These are phyloP conservation scores for Pythium aristosporum DNA, from an alignment of 352 stramenopile genomes.

Conservation along the genomic window DNA sequence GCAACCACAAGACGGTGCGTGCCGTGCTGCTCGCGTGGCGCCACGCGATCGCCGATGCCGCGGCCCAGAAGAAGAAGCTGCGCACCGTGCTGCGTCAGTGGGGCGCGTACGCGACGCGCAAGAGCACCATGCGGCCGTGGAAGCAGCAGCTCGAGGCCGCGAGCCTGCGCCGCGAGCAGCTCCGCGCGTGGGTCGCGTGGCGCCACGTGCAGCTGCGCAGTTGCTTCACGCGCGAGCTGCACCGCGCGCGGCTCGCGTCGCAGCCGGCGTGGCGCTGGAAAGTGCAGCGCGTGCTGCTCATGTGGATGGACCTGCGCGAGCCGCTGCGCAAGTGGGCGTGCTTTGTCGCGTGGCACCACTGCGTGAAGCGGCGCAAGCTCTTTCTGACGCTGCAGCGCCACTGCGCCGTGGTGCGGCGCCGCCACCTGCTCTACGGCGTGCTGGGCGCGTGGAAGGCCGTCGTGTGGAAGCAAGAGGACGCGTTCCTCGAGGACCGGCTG, in stretches of 20 bases:
- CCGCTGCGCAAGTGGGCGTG: constrained; percentile 34
- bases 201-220: constrained; percentile 52
- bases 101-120: constrained; percentile 35
- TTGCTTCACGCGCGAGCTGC: constrained; percentile 57
- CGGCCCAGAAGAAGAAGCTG: constrained; percentile 43
- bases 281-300: constrained; percentile 46
- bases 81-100: constrained; percentile 30
- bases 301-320: constrained; percentile 43
- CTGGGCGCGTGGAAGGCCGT: constrained; percentile 61
- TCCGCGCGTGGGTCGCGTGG: constrained; percentile 44
- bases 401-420: constrained; percentile 35
- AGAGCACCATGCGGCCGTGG: constrained; percentile 40
- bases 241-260: constrained; percentile 39
- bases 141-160: constrained; percentile 27
- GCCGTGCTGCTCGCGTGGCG: constrained; percentile 44
- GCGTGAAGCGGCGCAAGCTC: constrained; percentile 42
- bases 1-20: constrained; percentile 8
- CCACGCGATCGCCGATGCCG: constrained; percentile 44
- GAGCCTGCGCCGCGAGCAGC: constrained; percentile 23
- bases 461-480: constrained; percentile 60
- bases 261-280: constrained; percentile 46
- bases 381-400: constrained; percentile 48
- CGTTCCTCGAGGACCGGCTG: constrained; percentile 56
- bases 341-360: constrained; percentile 53
- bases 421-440: constrained; percentile 47